Evolutionary conservation across 768 basidiomycete species (phyloP).

Genomic region (Lactifluus rugatus): DNA sequence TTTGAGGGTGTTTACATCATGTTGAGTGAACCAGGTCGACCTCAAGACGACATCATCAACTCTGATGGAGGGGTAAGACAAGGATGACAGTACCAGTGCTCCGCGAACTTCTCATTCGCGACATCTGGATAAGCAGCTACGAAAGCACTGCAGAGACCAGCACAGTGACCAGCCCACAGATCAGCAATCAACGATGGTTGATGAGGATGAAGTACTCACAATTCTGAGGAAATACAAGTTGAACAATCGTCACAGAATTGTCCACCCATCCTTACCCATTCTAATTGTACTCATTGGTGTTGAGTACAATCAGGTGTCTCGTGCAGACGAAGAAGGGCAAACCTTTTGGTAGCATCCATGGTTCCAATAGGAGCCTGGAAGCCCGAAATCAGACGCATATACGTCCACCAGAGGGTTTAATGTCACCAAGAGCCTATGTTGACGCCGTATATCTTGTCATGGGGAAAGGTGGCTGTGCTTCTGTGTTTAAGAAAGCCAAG

Average conservation of each 20-base stretch:
- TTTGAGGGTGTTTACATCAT: slow-evolving; percentile 46
- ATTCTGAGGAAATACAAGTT: slow-evolving; percentile 57
- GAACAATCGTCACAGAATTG: slow-evolving; percentile 50
- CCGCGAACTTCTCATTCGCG: slow-evolving; percentile 43
- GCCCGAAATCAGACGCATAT: neutral
- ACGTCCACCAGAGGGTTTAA: neutral
- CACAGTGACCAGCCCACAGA: neutral
- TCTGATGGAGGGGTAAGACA: neutral
- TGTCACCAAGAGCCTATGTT: slow-evolving; percentile 57
- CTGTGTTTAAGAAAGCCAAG: neutral
- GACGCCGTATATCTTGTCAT: slow-evolving; percentile 55
- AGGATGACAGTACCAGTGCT: slow-evolving; percentile 44
- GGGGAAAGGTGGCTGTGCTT: no score
- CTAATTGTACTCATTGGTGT: slow-evolving; percentile 26
- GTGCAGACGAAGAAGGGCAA: neutral
- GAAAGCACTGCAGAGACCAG: slow-evolving; percentile 46
- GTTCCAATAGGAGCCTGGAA: slow-evolving; percentile 58
- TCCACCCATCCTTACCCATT: slow-evolving; percentile 70
- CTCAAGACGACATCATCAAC: slow-evolving; percentile 24
- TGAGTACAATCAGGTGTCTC: no score
- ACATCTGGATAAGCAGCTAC: slow-evolving; percentile 49
- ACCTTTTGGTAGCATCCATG: slow-evolving; percentile 80
- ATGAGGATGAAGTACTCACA: slow-evolving; percentile 57
- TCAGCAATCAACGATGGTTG: neutral
- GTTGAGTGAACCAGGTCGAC: slow-evolving; percentile 62